These are phyloP conservation scores for Exophiala aquamarina DNA, from an alignment of 2,329 filamentous ascomycete species.

Conservation along the genomic window DNA sequence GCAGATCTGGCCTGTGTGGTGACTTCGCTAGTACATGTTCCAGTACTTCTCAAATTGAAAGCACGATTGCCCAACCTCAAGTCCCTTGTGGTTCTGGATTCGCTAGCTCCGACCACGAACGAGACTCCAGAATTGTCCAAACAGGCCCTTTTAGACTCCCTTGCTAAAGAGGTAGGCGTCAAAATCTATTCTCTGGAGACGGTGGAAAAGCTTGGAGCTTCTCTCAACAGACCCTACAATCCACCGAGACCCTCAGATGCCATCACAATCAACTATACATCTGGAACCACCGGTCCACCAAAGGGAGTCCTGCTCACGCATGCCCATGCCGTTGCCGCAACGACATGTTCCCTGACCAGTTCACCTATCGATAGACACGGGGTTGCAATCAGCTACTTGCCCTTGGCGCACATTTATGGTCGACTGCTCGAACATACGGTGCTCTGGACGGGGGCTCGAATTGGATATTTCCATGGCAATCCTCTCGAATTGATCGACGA, in stretches of 20 bases:
- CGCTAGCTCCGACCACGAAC: slow-evolving; percentile 66
- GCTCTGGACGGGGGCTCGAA: slow-evolving; percentile 68
- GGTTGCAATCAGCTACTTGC: slow-evolving; percentile 80
- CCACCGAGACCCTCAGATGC: slow-evolving; percentile 73
- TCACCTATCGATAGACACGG: slow-evolving; percentile 59
- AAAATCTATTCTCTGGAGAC: slow-evolving; percentile 75
- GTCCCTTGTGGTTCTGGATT: slow-evolving; percentile 82
- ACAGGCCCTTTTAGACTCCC: slow-evolving; percentile 69
- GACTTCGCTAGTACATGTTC: slow-evolving; percentile 77
- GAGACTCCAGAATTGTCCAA: slow-evolving; percentile 79
- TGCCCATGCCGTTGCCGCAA: slow-evolving; percentile 67
- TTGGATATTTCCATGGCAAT: slow-evolving; percentile 95
- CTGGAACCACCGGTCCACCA: slow-evolving; percentile 63
- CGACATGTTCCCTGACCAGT: slow-evolving; percentile 62
- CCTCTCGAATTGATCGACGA: slow-evolving; percentile 81
- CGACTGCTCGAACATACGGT: slow-evolving; percentile 76
- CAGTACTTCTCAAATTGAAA: slow-evolving; percentile 75
- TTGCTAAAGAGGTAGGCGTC: slow-evolving; percentile 72
- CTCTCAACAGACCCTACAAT: slow-evolving; percentile 67
- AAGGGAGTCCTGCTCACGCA: slow-evolving; percentile 75
- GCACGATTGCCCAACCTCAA: slow-evolving; percentile 78
- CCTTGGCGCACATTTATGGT: slow-evolving; percentile 91
- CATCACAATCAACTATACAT: slow-evolving; percentile 72
- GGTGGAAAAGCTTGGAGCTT: slow-evolving; percentile 77
- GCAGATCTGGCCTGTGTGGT: slow-evolving; percentile 72